Evolutionary conservation across 1,284 basidiomycete genomes (phyloP), one percentile per base, ranked within the genome.

Genomic region (Cystobasidium pallidum): DNA sequence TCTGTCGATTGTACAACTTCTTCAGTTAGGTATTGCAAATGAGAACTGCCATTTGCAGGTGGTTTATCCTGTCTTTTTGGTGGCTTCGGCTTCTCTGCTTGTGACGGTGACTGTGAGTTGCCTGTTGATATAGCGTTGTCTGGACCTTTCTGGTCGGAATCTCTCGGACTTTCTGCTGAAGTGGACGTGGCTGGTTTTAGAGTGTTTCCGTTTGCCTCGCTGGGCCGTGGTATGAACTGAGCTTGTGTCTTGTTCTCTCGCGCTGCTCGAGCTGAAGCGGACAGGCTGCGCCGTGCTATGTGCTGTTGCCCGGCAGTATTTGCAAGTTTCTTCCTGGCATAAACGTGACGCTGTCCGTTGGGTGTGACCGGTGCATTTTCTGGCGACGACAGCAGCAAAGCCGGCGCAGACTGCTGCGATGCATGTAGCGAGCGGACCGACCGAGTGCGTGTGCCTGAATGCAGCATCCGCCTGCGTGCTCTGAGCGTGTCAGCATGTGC

Each of bases 1-100:
- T 59, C 51, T 36, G 26, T 24, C 41, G 47, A 30, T 19, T 34
- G 36, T 45, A 51, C 21, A 2, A 64, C 62, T 64, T 64, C 62
- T 36, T 64, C 62, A 13, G 43, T 64, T 3, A 64, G 62, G 43
- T 64, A 43, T 47, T 64, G 32, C 51, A 64, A 26, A 24, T 39
- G 34, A n/a, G 43, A 15, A 10, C 3, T 28, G n/a, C 21, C 19
- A 45, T 21, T 28, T 34, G n/a, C 26, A 19, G 49, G 32, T 64
- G 36, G 7, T 13, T 39, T 39, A 13, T 39, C 13, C 36, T 39
- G 36, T 39, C 36, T 39, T 13, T 39, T 39, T 13, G 36, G 6
- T 39, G 36, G 36, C 13, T 7, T 39, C 6, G 7, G 6, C 36
- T 6, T 39, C 3, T 15, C 43, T 15, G 43, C 11, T 45, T 45